Evolutionary conservation across 805 yeast species (phyloP), one percentile per base, ranked within the genome.

Genomic region (Teunomyces aglyptinius): DNA sequence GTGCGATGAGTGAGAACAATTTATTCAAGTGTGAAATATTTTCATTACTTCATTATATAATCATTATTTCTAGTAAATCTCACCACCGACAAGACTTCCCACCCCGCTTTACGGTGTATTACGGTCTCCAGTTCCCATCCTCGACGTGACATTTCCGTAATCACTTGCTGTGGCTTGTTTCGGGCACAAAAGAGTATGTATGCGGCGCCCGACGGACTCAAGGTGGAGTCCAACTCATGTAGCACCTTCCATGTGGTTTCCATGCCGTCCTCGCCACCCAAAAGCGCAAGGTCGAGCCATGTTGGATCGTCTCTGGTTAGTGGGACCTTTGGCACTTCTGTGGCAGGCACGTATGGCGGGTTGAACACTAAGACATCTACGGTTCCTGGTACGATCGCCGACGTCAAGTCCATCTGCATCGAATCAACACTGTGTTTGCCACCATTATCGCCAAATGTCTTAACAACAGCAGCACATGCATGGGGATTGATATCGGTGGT

Each of bases 331-430:
- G 98, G 97, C 0, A 89, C 86, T 0, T 58, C 59, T 48, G 83
- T 90, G 1, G 92, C 88, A 0, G 99, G 99, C 1, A 94, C 99
- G 60, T 94, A 94, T 0, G 99, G 99, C 0, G 99, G 99, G 59
- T 94, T 94, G 67, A 94, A 94, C 1, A 94, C 73, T 18, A 94
- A 68, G 1, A 92, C 47, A 57, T 94, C 98, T 1, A 90, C 75
- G 4, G 67, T 43, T 2, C 73, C 54, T 0, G 59, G 58, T 10
- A 77, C 61, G 7, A 89, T 51, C 2, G 80, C 72, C 7, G 75
- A 55, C 0, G 86, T 76, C 26, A 90, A 65, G 56, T 79, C 78
- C 60, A 82, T 76, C 49, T 86, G 87, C n/a, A 62, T 51, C 11
- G 62, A 49, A 41, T 71, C 74, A 3, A 43, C 33, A 12, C 59